Base-by-base conservation (phyloP, 2,329 filamentous ascomycete genomes). In the Botryosphaeria dothidea region DNA sequence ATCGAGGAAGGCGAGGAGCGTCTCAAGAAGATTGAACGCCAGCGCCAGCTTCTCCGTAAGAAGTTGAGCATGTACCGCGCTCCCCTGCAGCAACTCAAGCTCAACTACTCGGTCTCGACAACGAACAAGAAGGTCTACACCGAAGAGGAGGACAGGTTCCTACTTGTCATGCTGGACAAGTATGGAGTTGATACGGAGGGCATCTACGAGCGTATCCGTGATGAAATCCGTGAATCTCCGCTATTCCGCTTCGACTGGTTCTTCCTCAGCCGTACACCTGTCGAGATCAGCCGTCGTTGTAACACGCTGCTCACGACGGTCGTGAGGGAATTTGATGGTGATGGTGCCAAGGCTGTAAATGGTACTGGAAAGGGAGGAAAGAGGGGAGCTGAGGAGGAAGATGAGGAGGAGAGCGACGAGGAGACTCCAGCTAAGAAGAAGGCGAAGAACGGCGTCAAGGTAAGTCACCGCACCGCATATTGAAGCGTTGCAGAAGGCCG, bases 101-200 rank as follows among this genome's bases (percentile, higher is more conserved):
- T 99, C 82, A 98, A 97, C 81, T 99, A 99, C 79, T 97, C 93
- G 0, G 95, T 99, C 29, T 97, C 93, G 6, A 99, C 95, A 2
- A 99, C 96, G 9, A 99, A 99, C 86, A 99, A 99, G 83, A 99
- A 99, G 82, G 93, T 99, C 0, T 99, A 99, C 77, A 98, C 93
- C 0, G 96, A 99, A 76, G 95, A 99, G 75, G 95, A 99, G 77
- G 95, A 99, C 75, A 88, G 95, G 3, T 99, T 99, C 80, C 80
- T 99, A 61, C 85, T 99, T 36, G 94, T 99, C 57, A 90, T 97
- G 80, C 85, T 99, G 5, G 93, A 99, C 79, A 92, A 90, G 77
- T 91, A 93, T 71, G 95, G 96, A 6, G 89, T 99, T 38, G 96
- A 99, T 75, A 90, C 91, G 1, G 94, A 98, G 72, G 88, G 88